These are phyloP conservation scores for Ganoderma lucidum DNA, from an alignment of 1,284 basidiomycete species.

Conservation along the genomic window DNA sequence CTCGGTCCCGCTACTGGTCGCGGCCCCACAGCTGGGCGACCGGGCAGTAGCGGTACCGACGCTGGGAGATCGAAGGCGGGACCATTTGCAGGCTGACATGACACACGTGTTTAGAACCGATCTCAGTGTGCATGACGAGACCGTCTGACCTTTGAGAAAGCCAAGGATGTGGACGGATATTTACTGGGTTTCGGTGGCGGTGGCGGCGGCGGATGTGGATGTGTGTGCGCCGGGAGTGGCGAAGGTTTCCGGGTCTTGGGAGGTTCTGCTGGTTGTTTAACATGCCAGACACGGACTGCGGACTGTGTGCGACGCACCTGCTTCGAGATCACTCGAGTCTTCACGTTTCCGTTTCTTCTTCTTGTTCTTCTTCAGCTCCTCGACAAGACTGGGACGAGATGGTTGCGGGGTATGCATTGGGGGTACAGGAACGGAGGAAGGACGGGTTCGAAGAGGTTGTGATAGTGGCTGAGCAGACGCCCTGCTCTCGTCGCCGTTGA, in stretches of 20 bases:
- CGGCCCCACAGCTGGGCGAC: no score
- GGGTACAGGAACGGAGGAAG: conserved; percentile 47
- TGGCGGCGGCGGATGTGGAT: conserved; percentile 47
- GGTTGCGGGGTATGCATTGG: conserved; percentile 45
- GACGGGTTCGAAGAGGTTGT: conserved; percentile 45
- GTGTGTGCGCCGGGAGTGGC: conserved; percentile 47
- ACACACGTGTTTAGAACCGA: no score
- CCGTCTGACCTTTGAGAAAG: no score
- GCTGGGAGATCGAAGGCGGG: no score
- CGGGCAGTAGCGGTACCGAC: no score
- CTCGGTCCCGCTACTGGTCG: no score
- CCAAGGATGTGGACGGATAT: no score
- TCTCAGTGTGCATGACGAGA: no score
- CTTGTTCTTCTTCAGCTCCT: conserved; percentile 71
- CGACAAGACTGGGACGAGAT: conserved; percentile 40
- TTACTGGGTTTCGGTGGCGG: no score
- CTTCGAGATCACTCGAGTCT: conserved; percentile 77
- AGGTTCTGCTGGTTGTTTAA: conserved; percentile 45
- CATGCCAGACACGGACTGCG: not conserved
- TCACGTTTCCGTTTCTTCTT: conserved; percentile 89
- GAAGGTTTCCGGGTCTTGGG: conserved; percentile 66
- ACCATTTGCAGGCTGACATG: no score
- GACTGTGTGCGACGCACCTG: conserved; percentile 46
- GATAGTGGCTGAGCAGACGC: conserved; percentile 43
- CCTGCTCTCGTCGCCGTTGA: conserved; percentile 55